Percentiles rank a stretch among this genome's conserved stretches.
These are phyloP conservation scores for Elongisporangium undulatum DNA, from an alignment of 352 stramenopile species.

Conservation along the genomic window DNA sequence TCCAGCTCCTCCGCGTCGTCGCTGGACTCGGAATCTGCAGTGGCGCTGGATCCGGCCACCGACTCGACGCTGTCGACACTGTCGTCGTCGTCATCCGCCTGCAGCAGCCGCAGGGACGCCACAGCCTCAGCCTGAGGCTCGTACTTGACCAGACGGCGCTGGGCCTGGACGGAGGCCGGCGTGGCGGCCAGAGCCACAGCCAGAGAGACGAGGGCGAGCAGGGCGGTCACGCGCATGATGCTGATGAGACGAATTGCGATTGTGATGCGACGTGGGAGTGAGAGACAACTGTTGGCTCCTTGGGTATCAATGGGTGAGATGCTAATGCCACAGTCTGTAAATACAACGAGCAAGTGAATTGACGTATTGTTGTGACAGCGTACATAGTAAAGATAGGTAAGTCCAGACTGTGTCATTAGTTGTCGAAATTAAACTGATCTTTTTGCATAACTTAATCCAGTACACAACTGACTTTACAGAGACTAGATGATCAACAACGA, in stretches of 20 bases:
- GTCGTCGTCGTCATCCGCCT: not conserved
- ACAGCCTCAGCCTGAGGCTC: not conserved
- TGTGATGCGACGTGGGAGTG: not conserved
- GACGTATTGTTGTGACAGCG: not conserved
- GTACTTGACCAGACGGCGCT: not conserved
- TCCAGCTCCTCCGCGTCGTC: not conserved
- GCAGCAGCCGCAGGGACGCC: not conserved
- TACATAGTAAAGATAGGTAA: not conserved
- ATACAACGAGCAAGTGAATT: not conserved
- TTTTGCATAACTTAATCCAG: not conserved
- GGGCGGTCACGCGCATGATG: not conserved
- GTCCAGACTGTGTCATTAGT: not conserved
- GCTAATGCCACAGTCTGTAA: not conserved
- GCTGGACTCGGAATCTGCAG: not conserved
- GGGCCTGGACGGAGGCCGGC: not conserved
- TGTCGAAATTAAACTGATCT: not conserved
- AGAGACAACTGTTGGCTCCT: not conserved
- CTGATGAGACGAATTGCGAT: not conserved
- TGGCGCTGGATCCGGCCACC: not conserved
- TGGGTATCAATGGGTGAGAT: not conserved
- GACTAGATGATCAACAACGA: not conserved
- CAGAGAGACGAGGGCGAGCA: not conserved
- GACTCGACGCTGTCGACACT: not conserved
- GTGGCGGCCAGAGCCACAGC: not conserved
- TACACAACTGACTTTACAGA: not conserved